phyloP scores from a whole-genome alignment of 305 asterid species.

The Fraxinus angustifolia region DNA sequence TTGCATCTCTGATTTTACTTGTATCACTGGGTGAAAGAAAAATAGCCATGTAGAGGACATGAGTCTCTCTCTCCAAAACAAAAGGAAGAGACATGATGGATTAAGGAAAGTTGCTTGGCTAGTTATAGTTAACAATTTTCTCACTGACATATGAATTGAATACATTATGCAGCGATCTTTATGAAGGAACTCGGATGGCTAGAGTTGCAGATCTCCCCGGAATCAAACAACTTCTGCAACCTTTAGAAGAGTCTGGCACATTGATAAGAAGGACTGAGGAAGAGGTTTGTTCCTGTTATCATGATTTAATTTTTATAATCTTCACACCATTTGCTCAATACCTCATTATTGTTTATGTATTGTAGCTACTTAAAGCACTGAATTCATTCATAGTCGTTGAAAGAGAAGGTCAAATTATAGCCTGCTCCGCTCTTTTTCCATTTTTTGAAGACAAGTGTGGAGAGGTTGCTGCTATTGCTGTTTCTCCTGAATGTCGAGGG shows the following conservation, averaged over 20 bases:
- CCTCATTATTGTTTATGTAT: slow-evolving; percentile 8
- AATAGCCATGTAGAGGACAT: not conserved
- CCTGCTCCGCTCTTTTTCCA: slow-evolving; percentile 85
- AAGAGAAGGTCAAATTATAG: slow-evolving; percentile 92
- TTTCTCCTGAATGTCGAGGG: slow-evolving; percentile 95
- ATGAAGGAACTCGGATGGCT: slow-evolving; percentile 89
- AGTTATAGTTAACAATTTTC: not conserved
- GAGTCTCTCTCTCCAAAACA: not conserved
- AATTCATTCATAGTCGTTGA: slow-evolving; percentile 69
- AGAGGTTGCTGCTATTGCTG: slow-evolving; percentile 96
- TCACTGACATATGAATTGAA: not conserved
- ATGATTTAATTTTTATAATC: slow-evolving; percentile 1
- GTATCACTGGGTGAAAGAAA: not conserved
- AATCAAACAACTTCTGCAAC: slow-evolving; percentile 67
- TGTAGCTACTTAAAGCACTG: slow-evolving; percentile 63
- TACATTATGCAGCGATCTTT: slow-evolving; percentile 69
- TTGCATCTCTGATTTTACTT: not conserved
- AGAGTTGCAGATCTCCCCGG: slow-evolving; percentile 58
- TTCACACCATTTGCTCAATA: slow-evolving; percentile 8
- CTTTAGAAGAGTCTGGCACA: slow-evolving; percentile 78
- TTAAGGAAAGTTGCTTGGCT: not conserved
- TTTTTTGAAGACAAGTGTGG: slow-evolving; percentile 71
- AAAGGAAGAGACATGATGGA: not conserved
- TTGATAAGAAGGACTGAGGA: slow-evolving; percentile 74
- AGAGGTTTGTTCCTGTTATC: slow-evolving; percentile 51